A percentile compares a stretch with the other conserved stretches of the same genome.
Evolutionary conservation across 2,329 filamentous ascomycete genomes (phyloP).

Genomic region (Alternaria gansuensis): DNA sequence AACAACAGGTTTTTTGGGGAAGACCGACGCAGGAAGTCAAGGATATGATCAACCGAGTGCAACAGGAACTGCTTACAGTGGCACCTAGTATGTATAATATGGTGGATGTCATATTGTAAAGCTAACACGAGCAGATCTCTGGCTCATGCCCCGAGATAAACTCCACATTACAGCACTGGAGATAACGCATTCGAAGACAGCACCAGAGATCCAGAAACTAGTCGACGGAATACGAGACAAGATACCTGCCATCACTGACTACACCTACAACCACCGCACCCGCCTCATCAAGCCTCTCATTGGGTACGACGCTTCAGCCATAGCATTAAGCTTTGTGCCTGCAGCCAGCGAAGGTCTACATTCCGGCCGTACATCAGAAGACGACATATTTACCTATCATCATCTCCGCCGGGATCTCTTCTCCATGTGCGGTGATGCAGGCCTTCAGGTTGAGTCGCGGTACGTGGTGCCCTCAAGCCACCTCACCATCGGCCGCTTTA

Average conservation of each 20-base stretch:
- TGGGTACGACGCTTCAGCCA: constrained; percentile 83
- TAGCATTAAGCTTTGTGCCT: constrained; percentile 88
- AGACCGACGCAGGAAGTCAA: constrained; percentile 78
- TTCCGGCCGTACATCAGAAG: constrained; percentile 51
- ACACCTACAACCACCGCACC: constrained; percentile 72
- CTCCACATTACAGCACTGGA: constrained; percentile 90
- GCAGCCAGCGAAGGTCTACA: constrained; percentile 68
- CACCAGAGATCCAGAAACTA: constrained; percentile 71
- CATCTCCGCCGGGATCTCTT: constrained; percentile 85
- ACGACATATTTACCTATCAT: constrained; percentile 84
- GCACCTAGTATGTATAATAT: constrained; percentile 70
- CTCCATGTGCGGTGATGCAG: constrained; percentile 66
- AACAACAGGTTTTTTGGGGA: constrained; percentile 73
- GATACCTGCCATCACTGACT: constrained; percentile 69
- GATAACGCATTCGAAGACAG: constrained; percentile 79
- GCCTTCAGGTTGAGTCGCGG: constrained; percentile 75
- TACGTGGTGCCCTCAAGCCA: constrained; percentile 92
- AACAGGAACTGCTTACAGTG: constrained; percentile 69
- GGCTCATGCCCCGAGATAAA: constrained; percentile 81
- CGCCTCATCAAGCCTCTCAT: constrained; percentile 83
- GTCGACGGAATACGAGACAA: constrained; percentile 65
- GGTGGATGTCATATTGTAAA: not conserved
- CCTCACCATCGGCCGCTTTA: constrained; percentile 84
- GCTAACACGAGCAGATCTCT: constrained; percentile 67
- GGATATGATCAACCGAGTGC: constrained; percentile 72